Evolutionary conservation across 495 filamentous ascomycete genomes (phyloP).

Genomic region (Venustampulla echinocandica): DNA sequence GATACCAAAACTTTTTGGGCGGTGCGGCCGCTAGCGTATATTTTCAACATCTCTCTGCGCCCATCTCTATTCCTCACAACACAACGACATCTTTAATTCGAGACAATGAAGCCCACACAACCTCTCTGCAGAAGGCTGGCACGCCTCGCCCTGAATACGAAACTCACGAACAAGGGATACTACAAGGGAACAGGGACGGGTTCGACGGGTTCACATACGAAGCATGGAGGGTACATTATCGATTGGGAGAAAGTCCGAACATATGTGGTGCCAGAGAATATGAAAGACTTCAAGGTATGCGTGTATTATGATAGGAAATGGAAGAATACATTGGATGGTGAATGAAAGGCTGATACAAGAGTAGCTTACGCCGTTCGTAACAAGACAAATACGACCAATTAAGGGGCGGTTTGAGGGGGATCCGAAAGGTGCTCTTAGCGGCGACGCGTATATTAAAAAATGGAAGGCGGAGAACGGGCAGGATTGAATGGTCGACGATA

Average conservation of each 20-base stretch:
- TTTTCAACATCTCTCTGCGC: not conserved
- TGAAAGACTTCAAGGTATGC: conserved; percentile 64
- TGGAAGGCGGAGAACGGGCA: conserved; percentile 66
- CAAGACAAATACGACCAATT: conserved; percentile 44
- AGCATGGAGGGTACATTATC: conserved; percentile 73
- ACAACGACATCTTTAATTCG: not conserved
- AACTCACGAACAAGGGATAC: conserved; percentile 84
- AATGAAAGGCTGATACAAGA: not conserved
- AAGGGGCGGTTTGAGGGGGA: conserved; percentile 42
- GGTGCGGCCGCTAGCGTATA: conserved; percentile 19
- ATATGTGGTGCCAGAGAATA: conserved; percentile 64
- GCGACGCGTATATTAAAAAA: conserved; percentile 47
- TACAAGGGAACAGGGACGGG: conserved; percentile 94
- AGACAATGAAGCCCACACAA: conserved; percentile 58
- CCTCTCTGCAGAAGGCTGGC: conserved; percentile 57
- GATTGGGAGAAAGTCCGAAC: conserved; percentile 83
- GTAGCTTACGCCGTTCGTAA: conserved; percentile 84
- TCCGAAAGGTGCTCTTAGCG: conserved; percentile 43
- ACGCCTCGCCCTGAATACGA: conserved; percentile 73
- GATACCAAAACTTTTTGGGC: conserved; percentile 11
- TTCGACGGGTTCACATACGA: conserved; percentile 76
- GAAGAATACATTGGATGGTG: not conserved
- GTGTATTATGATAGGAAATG: not conserved
- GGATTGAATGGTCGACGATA: conserved; percentile 34
- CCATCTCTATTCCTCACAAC: conserved; percentile 2